A percentile compares a stretch with the other conserved stretches of the same genome.
Conservation (phyloP, 257 asterid genomes). For the Rehmannia glutinosa region DNA sequence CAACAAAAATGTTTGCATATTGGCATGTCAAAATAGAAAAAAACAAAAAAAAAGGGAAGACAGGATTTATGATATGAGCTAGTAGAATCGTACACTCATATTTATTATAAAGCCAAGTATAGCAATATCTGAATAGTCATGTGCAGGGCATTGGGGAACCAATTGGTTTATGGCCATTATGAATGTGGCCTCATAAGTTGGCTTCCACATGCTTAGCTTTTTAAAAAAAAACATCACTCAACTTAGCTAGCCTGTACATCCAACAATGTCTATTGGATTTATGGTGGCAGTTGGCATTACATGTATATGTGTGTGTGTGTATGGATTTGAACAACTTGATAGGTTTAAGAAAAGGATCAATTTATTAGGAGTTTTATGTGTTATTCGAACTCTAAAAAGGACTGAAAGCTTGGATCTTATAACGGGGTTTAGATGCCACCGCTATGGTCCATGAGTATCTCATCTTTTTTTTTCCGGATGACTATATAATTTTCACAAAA, state of each 20-base stretch:
- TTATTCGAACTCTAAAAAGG: too few species aligned
- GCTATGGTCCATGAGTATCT: too few species aligned
- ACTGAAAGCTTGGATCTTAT: too few species aligned
- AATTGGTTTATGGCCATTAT: not conserved
- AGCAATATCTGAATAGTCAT: not conserved
- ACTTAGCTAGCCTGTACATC: not conserved
- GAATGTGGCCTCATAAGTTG: not conserved
- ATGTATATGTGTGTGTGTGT: not conserved
- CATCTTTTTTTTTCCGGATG: too few species aligned
- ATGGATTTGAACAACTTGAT: not conserved
- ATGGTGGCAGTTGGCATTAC: not conserved
- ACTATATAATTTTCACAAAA: too few species aligned
- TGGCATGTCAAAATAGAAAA: too few species aligned
- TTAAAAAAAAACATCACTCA: not conserved
- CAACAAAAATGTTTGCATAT: not conserved
- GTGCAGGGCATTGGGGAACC: constrained; percentile 3
- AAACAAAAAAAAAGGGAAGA: not conserved
- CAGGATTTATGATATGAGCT: not conserved
- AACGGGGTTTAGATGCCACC: too few species aligned
- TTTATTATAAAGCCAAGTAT: not conserved
- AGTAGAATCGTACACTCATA: not conserved
- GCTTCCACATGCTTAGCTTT: constrained; percentile 22
- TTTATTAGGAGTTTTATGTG: too few species aligned
- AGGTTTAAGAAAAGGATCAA: too few species aligned
- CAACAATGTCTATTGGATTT: not conserved